Base-by-base conservation (phyloP, 192 early-diverging fungal species). In the Coemansia sp. region DNA sequence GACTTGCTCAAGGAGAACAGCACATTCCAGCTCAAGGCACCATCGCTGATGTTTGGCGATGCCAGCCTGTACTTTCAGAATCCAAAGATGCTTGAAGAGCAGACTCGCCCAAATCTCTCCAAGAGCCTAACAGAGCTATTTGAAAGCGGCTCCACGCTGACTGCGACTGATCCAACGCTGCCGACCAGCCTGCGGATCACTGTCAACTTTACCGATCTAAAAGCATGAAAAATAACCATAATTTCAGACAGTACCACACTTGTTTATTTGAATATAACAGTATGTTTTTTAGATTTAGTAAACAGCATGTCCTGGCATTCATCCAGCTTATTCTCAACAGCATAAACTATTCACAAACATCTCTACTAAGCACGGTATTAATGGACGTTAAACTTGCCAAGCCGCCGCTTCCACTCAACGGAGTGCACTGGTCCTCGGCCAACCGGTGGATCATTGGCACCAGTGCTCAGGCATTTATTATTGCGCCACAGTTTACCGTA, bases 1-100 rank as follows among this genome's bases (percentile, higher is more conserved):
- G 91, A 94, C 2, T 69, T 77, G 60, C 82, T 98, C 6, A 81
- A 89, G 67, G 94, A 93, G 54, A 83, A 85, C 45, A 82, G 75
- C 23, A 85, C 87, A 55, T 80, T 90, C 57, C 95, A 93, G 84
- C 84, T 98, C 66, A 94, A 91, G 69, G 85, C 85, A 25, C 96
- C 96, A 12, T 91, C 89, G 62, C 82, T 98, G 19, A 76, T 83
- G 0, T 59, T 73, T 38, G 79, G 67, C 3, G 67, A 73, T 12
- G 84, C 72, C 51, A 86, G 83, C 10, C 72, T 98, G 53, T 98
- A 94, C 72, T 93, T 95, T 89, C 92, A 92, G 72, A 89, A 87
- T 7, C 96, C 96, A 37, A 82, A 81, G 59, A 60, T 70, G 37
- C 77, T 98, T 27, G 92, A 96, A 75, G 82, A 85, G 52, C 84